Evolutionary conservation across 106 monocot genomes (phyloP).

Genomic region (Narthecium ossifragum): DNA sequence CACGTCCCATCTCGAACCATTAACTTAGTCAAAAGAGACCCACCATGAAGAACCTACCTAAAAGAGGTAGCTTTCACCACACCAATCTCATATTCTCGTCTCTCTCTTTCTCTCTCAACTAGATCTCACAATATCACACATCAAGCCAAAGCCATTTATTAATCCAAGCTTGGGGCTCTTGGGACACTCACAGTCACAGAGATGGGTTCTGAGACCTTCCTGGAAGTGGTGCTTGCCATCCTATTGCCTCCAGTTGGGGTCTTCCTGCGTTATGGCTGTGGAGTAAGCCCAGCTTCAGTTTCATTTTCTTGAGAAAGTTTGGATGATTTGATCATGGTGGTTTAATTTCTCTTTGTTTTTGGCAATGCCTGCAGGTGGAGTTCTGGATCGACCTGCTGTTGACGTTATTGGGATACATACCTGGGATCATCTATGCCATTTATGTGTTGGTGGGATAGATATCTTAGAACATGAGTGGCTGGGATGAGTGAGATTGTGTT

Average conservation of each 20-base stretch:
- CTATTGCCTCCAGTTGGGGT: slow-evolving; percentile 46
- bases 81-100: too few relatives aligned
- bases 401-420: slow-evolving; percentile 12
- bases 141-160: too few relatives aligned
- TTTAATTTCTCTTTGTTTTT: neutral
- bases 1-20: too few relatives aligned
- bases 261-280: slow-evolving; percentile 44
- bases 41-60: too few relatives aligned
- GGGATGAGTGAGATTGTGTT: neutral
- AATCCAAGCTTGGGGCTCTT: too few relatives aligned
- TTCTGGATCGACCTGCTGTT: slow-evolving; percentile 16
- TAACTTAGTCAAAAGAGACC: too few relatives aligned
- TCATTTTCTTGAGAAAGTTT: neutral
- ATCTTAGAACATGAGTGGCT: neutral
- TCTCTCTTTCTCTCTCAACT: too few relatives aligned
- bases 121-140: too few relatives aligned
- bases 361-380: slow-evolving; percentile 16
- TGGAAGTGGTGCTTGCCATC: slow-evolving; percentile 41
- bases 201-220: slow-evolving; percentile 47
- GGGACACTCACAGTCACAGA: too few relatives aligned
- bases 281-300: slow-evolving; percentile 14
- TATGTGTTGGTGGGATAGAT: slow-evolving; percentile 9
- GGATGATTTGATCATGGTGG: neutral
- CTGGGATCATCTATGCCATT: slow-evolving; percentile 10
- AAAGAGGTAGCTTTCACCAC: too few relatives aligned